A percentile compares a stretch with the other conserved stretches of the same genome.
These are phyloP conservation scores for Anacardium occidentale DNA, from an alignment of 345 rosid species.

Conservation along the genomic window DNA sequence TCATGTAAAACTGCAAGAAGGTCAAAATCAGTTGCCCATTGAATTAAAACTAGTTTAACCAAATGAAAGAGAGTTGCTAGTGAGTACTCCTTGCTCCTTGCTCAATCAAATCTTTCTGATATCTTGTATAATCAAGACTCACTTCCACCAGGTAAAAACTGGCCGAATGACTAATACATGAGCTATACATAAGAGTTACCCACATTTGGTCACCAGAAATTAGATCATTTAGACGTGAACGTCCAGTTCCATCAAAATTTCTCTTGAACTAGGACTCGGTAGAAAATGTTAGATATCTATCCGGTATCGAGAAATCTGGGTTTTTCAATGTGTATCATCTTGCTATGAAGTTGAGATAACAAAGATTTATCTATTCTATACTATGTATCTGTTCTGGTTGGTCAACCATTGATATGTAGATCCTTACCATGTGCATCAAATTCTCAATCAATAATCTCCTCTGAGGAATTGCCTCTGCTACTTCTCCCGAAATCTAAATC, in stretches of 20 bases:
- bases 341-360: not conserved
- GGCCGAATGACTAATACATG: not conserved
- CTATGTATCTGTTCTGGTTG: constrained; percentile 12
- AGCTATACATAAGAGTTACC: not conserved
- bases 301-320: not conserved
- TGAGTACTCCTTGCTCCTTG: no score
- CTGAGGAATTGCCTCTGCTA: constrained; percentile 37
- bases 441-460: constrained; percentile 77
- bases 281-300: not conserved
- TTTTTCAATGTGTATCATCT: not conserved
- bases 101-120: no score
- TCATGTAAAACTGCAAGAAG: no score
- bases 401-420: constrained; percentile 30
- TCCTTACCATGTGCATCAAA: constrained; percentile 61
- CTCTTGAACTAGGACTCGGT: not conserved
- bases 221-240: constrained; percentile 8
- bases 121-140: no score
- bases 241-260: not conserved
- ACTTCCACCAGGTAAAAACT: no score
- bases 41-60: no score
- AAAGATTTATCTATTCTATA: not conserved
- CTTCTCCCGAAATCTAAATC: constrained; percentile 44
- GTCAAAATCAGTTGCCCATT: no score
- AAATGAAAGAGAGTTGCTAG: no score
- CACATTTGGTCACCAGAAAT: not conserved